Conservation (phyloP, 2,329 filamentous ascomycete species). For the Alternaria sp. region DNA sequence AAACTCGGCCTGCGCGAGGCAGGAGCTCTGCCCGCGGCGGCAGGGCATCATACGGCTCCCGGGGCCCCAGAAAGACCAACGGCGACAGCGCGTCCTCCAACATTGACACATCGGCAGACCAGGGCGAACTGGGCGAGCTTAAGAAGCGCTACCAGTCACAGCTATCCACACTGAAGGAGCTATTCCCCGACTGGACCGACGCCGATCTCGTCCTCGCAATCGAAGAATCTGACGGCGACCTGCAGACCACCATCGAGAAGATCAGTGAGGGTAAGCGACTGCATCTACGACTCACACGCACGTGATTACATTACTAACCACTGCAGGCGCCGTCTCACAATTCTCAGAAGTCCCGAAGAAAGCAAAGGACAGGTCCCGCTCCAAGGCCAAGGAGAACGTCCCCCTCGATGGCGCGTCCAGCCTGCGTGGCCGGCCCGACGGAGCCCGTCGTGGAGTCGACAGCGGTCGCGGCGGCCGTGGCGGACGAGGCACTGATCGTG, state of each 20-base stretch:
- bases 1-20: constrained; percentile 85
- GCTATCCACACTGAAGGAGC: constrained; percentile 82
- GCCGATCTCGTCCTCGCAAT: constrained; percentile 93
- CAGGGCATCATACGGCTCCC: constrained; percentile 69
- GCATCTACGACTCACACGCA: constrained; percentile 1
- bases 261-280: constrained; percentile 75
- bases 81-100: constrained; percentile 70
- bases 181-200: constrained; percentile 95
- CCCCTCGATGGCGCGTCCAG: constrained; percentile 57
- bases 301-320: constrained; percentile 9
- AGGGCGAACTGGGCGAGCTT: constrained; percentile 88
- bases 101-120: constrained; percentile 72
- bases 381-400: constrained; percentile 71
- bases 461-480: constrained; percentile 53
- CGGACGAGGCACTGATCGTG: constrained; percentile 65
- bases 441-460: constrained; percentile 39
- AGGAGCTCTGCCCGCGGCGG: constrained; percentile 90
- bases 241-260: constrained; percentile 75
- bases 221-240: constrained; percentile 81
- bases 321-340: constrained; percentile 75
- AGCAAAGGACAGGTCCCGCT: constrained; percentile 75
- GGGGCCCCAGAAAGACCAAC: constrained; percentile 66
- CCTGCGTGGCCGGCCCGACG: constrained; percentile 31
- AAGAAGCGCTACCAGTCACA: constrained; percentile 87
- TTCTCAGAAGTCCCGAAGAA: constrained; percentile 79